These are phyloP conservation scores for Hymenoscyphus infarciens DNA, from an alignment of 2,329 filamentous ascomycete species.

Conservation along the genomic window DNA sequence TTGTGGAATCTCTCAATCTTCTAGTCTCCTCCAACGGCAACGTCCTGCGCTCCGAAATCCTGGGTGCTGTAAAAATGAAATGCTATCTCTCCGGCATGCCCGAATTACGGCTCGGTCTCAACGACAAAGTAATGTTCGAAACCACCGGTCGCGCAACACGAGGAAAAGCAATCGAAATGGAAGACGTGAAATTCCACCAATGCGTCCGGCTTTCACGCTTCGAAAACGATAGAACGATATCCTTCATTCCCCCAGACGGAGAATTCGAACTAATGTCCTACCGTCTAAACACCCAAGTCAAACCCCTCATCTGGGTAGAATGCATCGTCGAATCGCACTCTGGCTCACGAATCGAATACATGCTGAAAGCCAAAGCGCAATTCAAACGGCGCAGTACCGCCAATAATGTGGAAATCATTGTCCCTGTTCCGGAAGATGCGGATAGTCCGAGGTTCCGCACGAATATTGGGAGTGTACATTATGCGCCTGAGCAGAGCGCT, in stretches of 20 bases:
- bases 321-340: constrained; percentile 96
- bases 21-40: constrained; percentile 93
- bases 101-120: constrained; percentile 86
- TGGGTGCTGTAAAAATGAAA: constrained; percentile 99
- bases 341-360: constrained; percentile 94
- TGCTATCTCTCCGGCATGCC: constrained; percentile 99
- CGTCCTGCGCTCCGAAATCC: constrained; percentile 90
- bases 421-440: constrained; percentile 95
- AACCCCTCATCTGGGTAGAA: constrained; percentile 98
- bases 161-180: constrained; percentile 98
- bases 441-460: constrained; percentile 95
- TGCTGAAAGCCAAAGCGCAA: constrained; percentile 96
- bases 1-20: constrained; percentile 93
- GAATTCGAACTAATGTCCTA: constrained; percentile 99
- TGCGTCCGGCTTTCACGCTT: constrained; percentile 94
- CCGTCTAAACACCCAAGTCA: constrained; percentile 96
- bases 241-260: constrained; percentile 96
- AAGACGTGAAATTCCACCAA: constrained; percentile 99
- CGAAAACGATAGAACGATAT: constrained; percentile 98
- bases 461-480: constrained; percentile 95
- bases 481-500: constrained; percentile 92
- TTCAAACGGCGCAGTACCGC: constrained; percentile 97
- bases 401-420: constrained; percentile 97
- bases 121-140: constrained; percentile 99
- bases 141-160: constrained; percentile 90